Base-by-base conservation (phyloP, 1,284 basidiomycete species). In the Pseudozyma thailandica region DNA sequence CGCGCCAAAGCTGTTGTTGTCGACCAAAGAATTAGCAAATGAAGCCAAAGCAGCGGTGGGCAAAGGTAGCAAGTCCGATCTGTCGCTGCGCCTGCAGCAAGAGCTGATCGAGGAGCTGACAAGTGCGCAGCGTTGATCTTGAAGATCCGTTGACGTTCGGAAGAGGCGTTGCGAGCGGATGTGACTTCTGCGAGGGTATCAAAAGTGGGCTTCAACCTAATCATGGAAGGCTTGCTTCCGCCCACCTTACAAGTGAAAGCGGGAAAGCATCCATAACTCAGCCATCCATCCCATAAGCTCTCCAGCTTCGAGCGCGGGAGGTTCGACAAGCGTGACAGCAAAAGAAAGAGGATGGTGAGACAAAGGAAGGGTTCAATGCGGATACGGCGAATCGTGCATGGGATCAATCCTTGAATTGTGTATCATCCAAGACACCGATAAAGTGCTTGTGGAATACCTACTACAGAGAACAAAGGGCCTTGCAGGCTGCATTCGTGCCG, bases 11-110 rank as follows among this genome's bases (percentile, higher is more conserved):
- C 39, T 37, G 54, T 39, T 51, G 47, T 28, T 30, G 37, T 23
- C 45, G 61, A 50, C 58, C 46, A 46, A 57, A 8, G 30, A 27
- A 20, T n/a, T 53, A 46, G 37, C 50, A 65, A 33, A 58, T 59
- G 56, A 65, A 38, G 46, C 23, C 18, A 6, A 21, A 6, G 38
- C 21, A 47, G 27, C 27, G 39, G 54, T 31, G 62, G 38, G 33
- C 18, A 10, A 23, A 5, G n/a, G 37, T 33, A n/a, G 44, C 45
- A 49, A 41, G 50, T 53, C 46, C 38, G 4, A 30, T 7, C 15
- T 16, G 33, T 35, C 13, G 12, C n/a, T 20, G 23, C 33, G 6
- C 6, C 23, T n/a, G 2, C 46, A 18, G 18, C 12, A 23, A 16
- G 28, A 13, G 4, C 23, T 41, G 38, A 41, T 41, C 38, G 38